These are phyloP conservation scores for Aspergillus sojae DNA, from an alignment of 2,329 filamentous ascomycete species.

Conservation along the genomic window DNA sequence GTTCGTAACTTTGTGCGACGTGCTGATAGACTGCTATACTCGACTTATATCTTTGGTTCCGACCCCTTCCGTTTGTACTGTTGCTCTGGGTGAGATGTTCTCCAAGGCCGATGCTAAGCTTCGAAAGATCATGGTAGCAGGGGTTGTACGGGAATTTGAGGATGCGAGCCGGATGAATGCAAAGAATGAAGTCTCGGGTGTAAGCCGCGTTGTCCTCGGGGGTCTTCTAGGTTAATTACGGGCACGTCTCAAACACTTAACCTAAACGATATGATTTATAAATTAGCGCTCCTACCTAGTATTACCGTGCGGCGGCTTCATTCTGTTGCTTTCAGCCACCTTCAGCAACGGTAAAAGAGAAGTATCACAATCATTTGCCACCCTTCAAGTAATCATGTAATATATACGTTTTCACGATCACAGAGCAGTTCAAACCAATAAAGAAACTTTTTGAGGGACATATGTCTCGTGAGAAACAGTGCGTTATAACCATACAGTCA, in stretches of 20 bases:
- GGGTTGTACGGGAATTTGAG: conserved; percentile 89
- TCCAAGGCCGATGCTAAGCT: conserved; percentile 84
- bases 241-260: not conserved
- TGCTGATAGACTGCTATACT: conserved; percentile 88
- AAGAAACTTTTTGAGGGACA: not conserved
- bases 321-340: not conserved
- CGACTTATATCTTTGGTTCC: conserved; percentile 74
- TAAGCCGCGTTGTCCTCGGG: conserved; percentile 86
- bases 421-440: not conserved
- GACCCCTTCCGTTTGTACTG: conserved; percentile 72
- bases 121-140: conserved; percentile 84
- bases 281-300: not conserved
- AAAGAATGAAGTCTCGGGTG: conserved; percentile 78
- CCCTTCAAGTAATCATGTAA: not conserved
- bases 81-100: conserved; percentile 78
- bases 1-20: conserved; percentile 92
- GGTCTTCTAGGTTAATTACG: conserved; percentile 66
- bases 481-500: not conserved
- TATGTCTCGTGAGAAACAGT: not conserved
- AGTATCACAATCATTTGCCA: not conserved
- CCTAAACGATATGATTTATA: not conserved
- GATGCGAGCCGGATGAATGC: conserved; percentile 76
- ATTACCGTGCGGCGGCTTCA: not conserved
- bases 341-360: not conserved
- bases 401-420: not conserved